phyloP scores from a whole-genome alignment of 2,329 filamentous ascomycete species.

The Thielaviopsis populi region DNA sequence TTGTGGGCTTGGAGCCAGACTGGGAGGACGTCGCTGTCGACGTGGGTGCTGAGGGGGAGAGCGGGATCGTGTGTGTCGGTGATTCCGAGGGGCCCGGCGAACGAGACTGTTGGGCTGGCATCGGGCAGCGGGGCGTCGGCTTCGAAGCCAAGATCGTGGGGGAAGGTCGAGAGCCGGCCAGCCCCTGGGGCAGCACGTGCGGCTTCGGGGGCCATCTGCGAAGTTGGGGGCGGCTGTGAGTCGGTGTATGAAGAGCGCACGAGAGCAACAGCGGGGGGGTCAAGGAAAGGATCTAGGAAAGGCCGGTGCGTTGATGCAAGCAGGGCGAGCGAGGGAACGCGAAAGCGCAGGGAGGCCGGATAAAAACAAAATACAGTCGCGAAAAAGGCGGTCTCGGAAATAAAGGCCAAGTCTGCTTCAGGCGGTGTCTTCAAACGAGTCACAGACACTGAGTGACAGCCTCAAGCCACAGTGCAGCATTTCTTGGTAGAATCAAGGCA shows the following conservation, averaged over 20 bases:
- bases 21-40: conserved; percentile 2
- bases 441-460: not conserved
- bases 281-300: not conserved
- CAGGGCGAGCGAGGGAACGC: not conserved
- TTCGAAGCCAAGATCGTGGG: conserved; percentile 21
- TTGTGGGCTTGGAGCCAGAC: conserved; percentile 41
- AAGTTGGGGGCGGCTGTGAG: not conserved
- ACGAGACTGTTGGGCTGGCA: conserved; percentile 16
- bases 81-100: conserved; percentile 29
- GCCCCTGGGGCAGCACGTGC: not conserved
- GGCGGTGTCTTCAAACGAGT: not conserved
- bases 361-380: not conserved
- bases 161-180: not conserved
- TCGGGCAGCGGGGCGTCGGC: conserved; percentile 31
- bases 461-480: not conserved
- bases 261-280: not conserved
- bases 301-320: not conserved
- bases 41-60: not conserved
- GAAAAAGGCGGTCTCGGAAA: not conserved
- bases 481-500: not conserved
- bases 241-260: not conserved
- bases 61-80: conserved; percentile 27
- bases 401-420: not conserved
- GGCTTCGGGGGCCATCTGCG: not conserved
- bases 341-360: not conserved